Percentiles rank a stretch among this genome's conserved stretches.
Evolutionary conservation across 1,284 basidiomycete genomes (phyloP).

Genomic region (Singerocomus inundabilis): DNA sequence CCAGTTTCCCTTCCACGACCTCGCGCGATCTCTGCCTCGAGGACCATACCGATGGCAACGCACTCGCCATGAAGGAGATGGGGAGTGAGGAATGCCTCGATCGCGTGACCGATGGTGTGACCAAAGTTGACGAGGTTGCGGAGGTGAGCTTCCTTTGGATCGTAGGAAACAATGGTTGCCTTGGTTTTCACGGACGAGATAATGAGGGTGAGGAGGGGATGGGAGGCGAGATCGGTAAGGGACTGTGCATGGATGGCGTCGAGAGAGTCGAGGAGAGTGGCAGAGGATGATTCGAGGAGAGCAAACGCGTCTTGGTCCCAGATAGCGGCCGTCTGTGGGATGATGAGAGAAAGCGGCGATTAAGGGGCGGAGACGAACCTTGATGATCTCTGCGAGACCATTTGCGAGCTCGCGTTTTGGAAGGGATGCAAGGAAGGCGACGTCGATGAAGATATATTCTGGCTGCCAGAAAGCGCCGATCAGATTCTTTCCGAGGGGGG

Average conservation of each 20-base stretch:
- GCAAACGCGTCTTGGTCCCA: constrained; percentile 90
- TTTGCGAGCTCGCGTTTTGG: constrained; percentile 94
- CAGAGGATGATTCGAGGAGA: constrained; percentile 79
- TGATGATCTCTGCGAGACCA: constrained; percentile 98
- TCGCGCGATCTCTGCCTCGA: constrained; percentile 91
- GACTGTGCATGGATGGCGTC: constrained; percentile 59
- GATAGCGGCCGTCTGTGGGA: constrained; percentile 86
- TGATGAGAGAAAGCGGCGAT: constrained; percentile 3
- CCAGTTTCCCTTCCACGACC: constrained; percentile 63
- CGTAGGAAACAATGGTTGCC: constrained; percentile 92
- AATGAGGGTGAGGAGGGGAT: constrained; percentile 83
- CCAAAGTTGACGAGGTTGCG: constrained; percentile 98
- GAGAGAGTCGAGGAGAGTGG: constrained; percentile 68
- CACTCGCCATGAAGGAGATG: constrained; percentile 93
- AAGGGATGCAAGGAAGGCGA: constrained; percentile 92
- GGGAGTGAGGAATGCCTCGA: constrained; percentile 91
- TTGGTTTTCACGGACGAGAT: constrained; percentile 89
- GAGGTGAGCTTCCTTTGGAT: constrained; percentile 92
- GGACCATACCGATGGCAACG: constrained; percentile 89
- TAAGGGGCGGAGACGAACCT: constrained; percentile 48
- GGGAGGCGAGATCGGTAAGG: constrained; percentile 64
- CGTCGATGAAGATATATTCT: constrained; percentile 96
- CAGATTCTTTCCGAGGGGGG: constrained; percentile 95
- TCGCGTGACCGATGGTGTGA: constrained; percentile 94
- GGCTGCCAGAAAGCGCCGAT: constrained; percentile 99